These are phyloP conservation scores for Tubosaeta brunneosetosa DNA, from an alignment of 768 basidiomycete species.

Conservation along the genomic window DNA sequence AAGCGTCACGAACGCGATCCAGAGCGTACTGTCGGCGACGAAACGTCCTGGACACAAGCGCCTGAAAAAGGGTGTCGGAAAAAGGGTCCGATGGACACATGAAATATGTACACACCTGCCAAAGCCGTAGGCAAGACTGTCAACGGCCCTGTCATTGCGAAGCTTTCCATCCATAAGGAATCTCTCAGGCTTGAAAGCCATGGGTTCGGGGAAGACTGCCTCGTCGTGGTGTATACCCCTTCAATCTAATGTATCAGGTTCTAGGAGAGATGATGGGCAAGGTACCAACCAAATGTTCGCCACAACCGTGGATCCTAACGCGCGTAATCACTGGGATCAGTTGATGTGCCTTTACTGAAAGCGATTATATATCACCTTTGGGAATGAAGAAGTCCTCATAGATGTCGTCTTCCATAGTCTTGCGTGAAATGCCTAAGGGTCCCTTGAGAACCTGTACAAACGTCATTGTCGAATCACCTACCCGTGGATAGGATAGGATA, in stretches of 20 bases:
- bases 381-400: too few species aligned
- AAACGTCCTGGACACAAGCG: neutral
- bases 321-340: too few species aligned
- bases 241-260: neutral
- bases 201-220: neutral
- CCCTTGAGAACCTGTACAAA: neutral
- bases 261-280: too few species aligned
- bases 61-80: neutral
- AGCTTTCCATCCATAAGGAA: neutral
- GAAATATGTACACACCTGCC: too few species aligned
- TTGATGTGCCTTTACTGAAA: too few species aligned
- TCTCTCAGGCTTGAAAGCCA: too few species aligned
- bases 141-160: neutral
- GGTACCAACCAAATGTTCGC: too few species aligned
- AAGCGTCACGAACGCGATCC: neutral
- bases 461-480: neutral
- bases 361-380: too few species aligned
- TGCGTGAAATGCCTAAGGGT: too few species aligned
- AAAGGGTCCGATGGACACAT: too few species aligned
- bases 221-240: neutral
- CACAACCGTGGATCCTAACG: too few species aligned
- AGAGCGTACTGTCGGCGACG: neutral
- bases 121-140: neutral
- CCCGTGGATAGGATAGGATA: conserved; percentile 23
- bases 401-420: too few species aligned